A percentile compares a stretch with the other conserved stretches of the same genome.
phyloP scores from a whole-genome alignment of 441 rosid genomes.

The Populus hybrid region DNA sequence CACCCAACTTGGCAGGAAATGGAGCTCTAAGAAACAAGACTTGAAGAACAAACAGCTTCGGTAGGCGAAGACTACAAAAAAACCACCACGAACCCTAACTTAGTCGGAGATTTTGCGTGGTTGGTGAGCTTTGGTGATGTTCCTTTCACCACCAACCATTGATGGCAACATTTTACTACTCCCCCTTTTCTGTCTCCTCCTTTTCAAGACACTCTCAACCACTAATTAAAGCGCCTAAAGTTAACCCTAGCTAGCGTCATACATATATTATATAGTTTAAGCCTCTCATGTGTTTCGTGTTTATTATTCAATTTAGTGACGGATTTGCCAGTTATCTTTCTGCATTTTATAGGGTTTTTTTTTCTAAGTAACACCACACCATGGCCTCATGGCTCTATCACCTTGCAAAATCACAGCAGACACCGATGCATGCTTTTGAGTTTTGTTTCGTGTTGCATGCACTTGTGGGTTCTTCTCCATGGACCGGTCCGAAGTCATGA shows the following conservation, averaged over 20 bases:
- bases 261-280: no score
- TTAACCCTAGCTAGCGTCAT: no score
- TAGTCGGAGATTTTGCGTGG: background rate
- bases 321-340: background rate
- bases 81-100: conserved; percentile 15
- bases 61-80: background rate
- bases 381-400: background rate
- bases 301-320: no score
- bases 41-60: background rate
- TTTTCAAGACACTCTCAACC: background rate
- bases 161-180: conserved; percentile 24
- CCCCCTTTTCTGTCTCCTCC: background rate
- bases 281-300: no score
- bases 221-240: background rate
- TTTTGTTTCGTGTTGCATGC: background rate
- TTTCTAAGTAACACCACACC: background rate
- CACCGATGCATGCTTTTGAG: background rate
- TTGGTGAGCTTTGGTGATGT: background rate
- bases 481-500: no score
- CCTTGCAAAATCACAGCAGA: background rate
- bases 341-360: background rate
- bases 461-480: background rate
- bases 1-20: background rate
- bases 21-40: no score
- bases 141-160: conserved; percentile 26